Base-by-base conservation (phyloP, 306 rosid genomes). In the Citrullus mucosospermus region DNA sequence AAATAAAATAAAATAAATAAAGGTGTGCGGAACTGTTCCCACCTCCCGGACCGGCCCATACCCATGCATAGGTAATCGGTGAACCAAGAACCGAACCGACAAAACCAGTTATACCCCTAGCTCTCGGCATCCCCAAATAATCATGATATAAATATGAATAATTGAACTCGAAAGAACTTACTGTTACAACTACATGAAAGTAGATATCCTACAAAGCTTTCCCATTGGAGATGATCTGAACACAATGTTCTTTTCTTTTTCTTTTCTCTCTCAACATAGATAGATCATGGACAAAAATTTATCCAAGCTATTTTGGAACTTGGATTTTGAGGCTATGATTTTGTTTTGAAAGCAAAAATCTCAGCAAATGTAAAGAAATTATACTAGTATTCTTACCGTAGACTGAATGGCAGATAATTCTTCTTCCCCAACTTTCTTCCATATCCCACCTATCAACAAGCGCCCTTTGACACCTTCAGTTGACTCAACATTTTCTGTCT, bases 351-450 rank as follows among this genome's bases (percentile, higher is more conserved):
- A 73, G 28, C 5, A 71, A 17, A 28, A 73, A 73, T 14, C 16
- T 50, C 22, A 70, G 60, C 60, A 50, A 72, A 6, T 30, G 20
- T 72, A 1, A 73, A 32, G 16, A 75, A 79, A 69, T 81, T 83
- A 90, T 78, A 88, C 74, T 79, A 91, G 77, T 78, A 93, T 84
- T 63, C 87, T 89, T 48, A 90, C 87, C 18, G 89, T 84, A 79
- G 97, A 88, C 55, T 83, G 77, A 22, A 92, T 85, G 73, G 85
- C 90, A 32, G 81, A 82, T 30, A 89, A 79, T 66, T 91, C 97
- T 77, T 89, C 91, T 80, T 87, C 85, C 69, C 74, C 81, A 73
- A 91, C 84, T 81, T 81, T 88, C 85, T 85, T 87, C 92, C 90
- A 84, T 65, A 85, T 78, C 59, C 97, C 93, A 15, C 78, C 92